Conservation (phyloP, 1,284 basidiomycete genomes). For the Moesziomyces antarcticus region DNA sequence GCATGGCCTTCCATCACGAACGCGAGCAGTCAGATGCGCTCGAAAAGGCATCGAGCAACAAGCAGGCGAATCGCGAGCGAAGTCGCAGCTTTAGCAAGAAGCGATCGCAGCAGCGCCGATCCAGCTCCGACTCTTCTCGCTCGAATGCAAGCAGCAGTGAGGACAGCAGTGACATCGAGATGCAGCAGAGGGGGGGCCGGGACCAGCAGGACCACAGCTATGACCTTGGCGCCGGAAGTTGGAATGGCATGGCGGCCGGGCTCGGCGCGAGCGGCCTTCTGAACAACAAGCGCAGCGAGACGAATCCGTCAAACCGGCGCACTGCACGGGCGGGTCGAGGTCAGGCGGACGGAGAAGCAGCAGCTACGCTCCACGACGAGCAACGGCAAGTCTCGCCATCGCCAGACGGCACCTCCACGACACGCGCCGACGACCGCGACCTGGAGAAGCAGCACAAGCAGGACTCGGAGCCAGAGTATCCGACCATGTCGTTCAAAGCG, state of each 20-base stretch:
- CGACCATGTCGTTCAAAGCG: conserved; percentile 46
- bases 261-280: conserved; percentile 48
- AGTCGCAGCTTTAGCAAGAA: conserved; percentile 16
- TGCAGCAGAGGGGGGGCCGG: conserved; percentile 29
- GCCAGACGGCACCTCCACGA: conserved; percentile 37
- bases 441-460: conserved; percentile 32
- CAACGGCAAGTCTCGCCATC: conserved; percentile 34
- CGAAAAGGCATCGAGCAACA: conserved; percentile 10
- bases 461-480: conserved; percentile 31
- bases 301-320: conserved; percentile 7
- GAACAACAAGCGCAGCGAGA: conserved; percentile 21
- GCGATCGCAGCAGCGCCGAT: conserved; percentile 12
- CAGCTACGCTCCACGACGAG: conserved; percentile 12
- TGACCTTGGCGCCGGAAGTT: conserved; percentile 26
- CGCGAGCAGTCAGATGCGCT: conserved; percentile 20
- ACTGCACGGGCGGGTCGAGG: conserved; percentile 2
- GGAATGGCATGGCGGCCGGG: conserved; percentile 36
- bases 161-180: conserved; percentile 37
- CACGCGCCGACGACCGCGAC: conserved; percentile 27
- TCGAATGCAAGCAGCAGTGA: conserved; percentile 26
- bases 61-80: conserved; percentile 8
- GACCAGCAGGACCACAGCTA: conserved; percentile 25
- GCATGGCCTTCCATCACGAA: conserved; percentile 46
- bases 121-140: conserved; percentile 29
- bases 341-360: not conserved